Base-by-base conservation (phyloP, 305 asterid genomes). In the Nicotiana rustica region DNA sequence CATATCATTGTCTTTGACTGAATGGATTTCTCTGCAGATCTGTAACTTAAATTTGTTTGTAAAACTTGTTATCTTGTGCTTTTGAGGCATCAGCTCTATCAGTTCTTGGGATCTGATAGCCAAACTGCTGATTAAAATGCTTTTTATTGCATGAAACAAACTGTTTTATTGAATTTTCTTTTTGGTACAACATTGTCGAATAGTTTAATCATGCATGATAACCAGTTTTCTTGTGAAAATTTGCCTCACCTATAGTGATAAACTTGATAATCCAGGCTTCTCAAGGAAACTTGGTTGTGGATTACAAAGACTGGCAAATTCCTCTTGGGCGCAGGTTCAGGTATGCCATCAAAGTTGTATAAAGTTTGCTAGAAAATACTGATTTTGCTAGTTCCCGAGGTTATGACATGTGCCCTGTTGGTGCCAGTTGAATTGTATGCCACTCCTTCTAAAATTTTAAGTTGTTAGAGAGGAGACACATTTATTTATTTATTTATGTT, bases 241-340 rank as follows among this genome's bases (percentile, higher is more conserved):
- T 55, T 35, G 29, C 25, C 21, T 67, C 65, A 21, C 77, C 19
- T 81, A 47, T 35, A 64, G 17, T 18, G 6, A 10, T 67, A 35
- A 47, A 10, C 59, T 77, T 61, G 77, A 73, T 79, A 66, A 19
- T 88, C 82, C 89, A 96, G 98, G 95, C 97, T 81, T 96, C 98
- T 84, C 92, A 93, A 88, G 90, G 41, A 56, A 91, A 89, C 86
- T 36, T 81, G 93, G 99, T 96, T 82, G 95, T 96, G 78, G 99
- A 96, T 88, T 96, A 93, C 92, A 96, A 94, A 90, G 99, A 96
- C 82, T 96, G 99, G 99, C 99, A 96, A 89, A 91, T 94, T 84
- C 99, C 98, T 77, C 89, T 96, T 70, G 98, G 99, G 77, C 98
- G 99, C 86, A 91, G 99, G 86, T 96, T 96, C 92, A 93, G 99